A percentile compares a stretch with the other conserved stretches of the same genome.
Conservation (phyloP, 2,329 filamentous ascomycete genomes). For the Scolecobasidium constrictum region DNA sequence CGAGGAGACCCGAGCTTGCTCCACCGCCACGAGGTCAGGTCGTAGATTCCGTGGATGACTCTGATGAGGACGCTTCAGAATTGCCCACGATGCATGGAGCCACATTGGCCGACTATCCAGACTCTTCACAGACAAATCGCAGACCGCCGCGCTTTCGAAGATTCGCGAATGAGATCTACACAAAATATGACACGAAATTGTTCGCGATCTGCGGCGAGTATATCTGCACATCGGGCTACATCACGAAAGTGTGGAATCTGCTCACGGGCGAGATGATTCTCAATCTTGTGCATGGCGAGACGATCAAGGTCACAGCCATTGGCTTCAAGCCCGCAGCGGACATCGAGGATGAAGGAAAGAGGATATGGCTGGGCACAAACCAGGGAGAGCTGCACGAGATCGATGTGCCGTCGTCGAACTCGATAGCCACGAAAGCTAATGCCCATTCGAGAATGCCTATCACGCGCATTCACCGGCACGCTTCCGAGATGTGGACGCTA, state of each 20-base stretch:
- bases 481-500: constrained; percentile 85
- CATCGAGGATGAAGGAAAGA: constrained; percentile 68
- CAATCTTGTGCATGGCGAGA: constrained; percentile 75
- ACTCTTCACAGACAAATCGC: constrained; percentile 74
- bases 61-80: constrained; percentile 39
- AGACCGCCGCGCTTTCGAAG: constrained; percentile 68
- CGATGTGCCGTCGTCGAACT: constrained; percentile 62
- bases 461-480: constrained; percentile 74
- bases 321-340: constrained; percentile 74
- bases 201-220: constrained; percentile 83
- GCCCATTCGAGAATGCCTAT: constrained; percentile 73
- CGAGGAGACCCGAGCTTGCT: constrained; percentile 2
- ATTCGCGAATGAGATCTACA: constrained; percentile 58
- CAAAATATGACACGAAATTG: constrained; percentile 76
- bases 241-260: constrained; percentile 83
- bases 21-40: background rate
- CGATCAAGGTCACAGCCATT: constrained; percentile 68
- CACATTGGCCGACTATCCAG: constrained; percentile 60
- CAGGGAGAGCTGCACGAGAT: constrained; percentile 82
- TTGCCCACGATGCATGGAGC: constrained; percentile 36
- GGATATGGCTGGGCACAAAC: constrained; percentile 84
- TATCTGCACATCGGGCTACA: constrained; percentile 74
- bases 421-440: constrained; percentile 56
- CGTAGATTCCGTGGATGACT: constrained; percentile 28
- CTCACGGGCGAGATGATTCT: constrained; percentile 70